Evolutionary conservation across 129 eudicot species (phyloP).

Genomic region (Oenanthe sinensis): DNA sequence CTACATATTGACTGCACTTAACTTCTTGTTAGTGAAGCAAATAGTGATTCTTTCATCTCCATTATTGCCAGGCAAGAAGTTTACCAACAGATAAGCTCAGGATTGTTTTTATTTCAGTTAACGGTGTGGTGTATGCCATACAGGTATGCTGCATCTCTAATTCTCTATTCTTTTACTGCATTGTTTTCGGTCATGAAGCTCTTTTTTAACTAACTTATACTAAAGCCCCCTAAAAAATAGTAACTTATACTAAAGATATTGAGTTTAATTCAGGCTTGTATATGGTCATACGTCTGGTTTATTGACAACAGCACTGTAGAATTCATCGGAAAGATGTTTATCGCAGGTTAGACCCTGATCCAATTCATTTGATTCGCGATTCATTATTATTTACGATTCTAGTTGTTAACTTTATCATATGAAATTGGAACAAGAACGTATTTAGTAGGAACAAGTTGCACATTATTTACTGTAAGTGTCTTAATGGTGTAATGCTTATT

Average conservation of each 20-base stretch:
- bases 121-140: constrained; percentile 58
- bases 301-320: constrained; percentile 56
- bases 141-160: constrained; percentile 46
- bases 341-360: constrained; percentile 55
- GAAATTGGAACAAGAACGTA: not conserved
- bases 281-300: constrained; percentile 77
- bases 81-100: constrained; percentile 79
- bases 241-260: constrained; percentile 3
- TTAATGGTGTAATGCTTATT: not conserved
- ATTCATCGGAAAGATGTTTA: constrained; percentile 69
- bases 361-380: not conserved
- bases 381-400: not conserved
- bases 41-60: constrained; percentile 10
- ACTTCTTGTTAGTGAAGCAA: not conserved
- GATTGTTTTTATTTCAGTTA: constrained; percentile 45
- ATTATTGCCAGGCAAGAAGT: constrained; percentile 51
- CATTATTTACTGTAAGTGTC: not conserved
- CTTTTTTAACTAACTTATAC: not conserved
- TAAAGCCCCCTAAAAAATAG: not conserved
- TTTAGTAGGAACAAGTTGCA: constrained; percentile 4
- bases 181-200: not conserved
- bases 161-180: not conserved
- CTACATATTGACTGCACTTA: not conserved
- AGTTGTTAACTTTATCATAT: not conserved
- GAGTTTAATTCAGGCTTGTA: constrained; percentile 53